A percentile compares a stretch with the other conserved stretches of the same genome.
Conservation (phyloP, 306 rosid genomes). For the Dicorynia guianensis region DNA sequence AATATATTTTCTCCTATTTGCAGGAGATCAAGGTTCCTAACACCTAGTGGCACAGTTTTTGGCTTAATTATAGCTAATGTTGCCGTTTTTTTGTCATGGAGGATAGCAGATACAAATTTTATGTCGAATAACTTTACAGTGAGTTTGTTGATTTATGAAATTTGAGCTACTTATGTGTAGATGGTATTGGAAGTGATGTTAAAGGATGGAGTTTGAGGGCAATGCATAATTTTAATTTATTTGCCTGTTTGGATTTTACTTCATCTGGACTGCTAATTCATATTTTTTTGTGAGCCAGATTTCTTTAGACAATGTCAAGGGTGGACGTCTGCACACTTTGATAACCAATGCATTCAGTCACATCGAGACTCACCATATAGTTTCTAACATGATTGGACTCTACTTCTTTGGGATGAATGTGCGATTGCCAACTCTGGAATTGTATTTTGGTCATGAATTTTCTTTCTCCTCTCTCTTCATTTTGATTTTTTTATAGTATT, state of each 20-base stretch:
- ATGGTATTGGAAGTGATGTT: conserved; percentile 18
- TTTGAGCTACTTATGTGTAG: conserved; percentile 33
- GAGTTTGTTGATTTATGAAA: conserved; percentile 51
- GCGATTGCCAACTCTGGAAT: conserved; percentile 47
- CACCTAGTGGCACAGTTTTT: conserved; percentile 54
- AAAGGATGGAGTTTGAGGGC: conserved; percentile 28
- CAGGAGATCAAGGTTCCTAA: conserved; percentile 73
- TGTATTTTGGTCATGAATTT: conserved; percentile 30
- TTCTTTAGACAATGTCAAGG: conserved; percentile 69
- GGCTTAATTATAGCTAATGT: conserved; percentile 84
- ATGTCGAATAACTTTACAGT: conserved; percentile 80
- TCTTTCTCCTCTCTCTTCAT: background rate
- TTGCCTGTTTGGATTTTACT: conserved; percentile 36
- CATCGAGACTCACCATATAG: conserved; percentile 57
- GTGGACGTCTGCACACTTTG: conserved; percentile 86
- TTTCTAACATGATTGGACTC: conserved; percentile 85
- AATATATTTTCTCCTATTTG: conserved; percentile 45
- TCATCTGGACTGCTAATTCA: conserved; percentile 40
- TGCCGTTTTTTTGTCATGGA: conserved; percentile 76
- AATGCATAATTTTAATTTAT: conserved; percentile 25
- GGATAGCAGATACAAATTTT: conserved; percentile 56
- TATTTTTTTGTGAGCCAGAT: conserved; percentile 66
- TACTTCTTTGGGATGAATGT: conserved; percentile 86
- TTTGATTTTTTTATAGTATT: background rate
- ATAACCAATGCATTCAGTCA: conserved; percentile 95